Percentiles rank a stretch among this genome's conserved stretches.
These are phyloP conservation scores for Rhododendron vialii DNA, from an alignment of 148 eudicot species.

Conservation along the genomic window DNA sequence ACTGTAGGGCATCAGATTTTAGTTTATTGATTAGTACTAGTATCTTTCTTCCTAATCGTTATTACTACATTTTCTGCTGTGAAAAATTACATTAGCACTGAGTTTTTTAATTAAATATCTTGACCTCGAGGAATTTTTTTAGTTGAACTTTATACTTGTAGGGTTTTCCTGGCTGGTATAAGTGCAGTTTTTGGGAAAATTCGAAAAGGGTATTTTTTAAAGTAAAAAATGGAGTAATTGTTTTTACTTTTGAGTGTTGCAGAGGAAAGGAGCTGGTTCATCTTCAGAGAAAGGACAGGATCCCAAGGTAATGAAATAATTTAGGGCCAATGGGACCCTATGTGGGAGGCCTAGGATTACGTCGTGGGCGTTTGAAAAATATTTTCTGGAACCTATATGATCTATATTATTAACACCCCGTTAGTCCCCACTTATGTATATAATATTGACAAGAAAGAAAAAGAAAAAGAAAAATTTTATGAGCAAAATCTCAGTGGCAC, in stretches of 20 bases:
- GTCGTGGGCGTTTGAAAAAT: no score
- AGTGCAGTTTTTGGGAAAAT: not conserved
- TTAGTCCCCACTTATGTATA: no score
- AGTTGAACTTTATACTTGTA: not conserved
- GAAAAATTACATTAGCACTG: not conserved
- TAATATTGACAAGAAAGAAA: no score
- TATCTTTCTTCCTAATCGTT: not conserved
- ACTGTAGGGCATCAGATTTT: slow-evolving; percentile 17
- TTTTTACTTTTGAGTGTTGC: slow-evolving; percentile 20
- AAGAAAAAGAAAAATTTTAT: no score
- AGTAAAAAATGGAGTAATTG: not conserved
- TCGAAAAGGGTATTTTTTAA: not conserved
- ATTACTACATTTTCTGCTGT: not conserved
- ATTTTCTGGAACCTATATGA: no score
- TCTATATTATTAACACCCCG: no score
- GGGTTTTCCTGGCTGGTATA: not conserved
- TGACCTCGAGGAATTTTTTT: not conserved
- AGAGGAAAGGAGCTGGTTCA: slow-evolving; percentile 67
- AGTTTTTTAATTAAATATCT: no score
- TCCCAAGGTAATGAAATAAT: slow-evolving; percentile 59
- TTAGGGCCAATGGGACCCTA: not conserved
- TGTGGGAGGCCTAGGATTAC: no score
- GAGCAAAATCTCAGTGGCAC: not conserved
- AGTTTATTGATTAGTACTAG: not conserved
- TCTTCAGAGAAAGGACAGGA: slow-evolving; percentile 77